These are phyloP conservation scores for Torulaspora indica DNA, from an alignment of 805 yeast genomes.

Conservation along the genomic window DNA sequence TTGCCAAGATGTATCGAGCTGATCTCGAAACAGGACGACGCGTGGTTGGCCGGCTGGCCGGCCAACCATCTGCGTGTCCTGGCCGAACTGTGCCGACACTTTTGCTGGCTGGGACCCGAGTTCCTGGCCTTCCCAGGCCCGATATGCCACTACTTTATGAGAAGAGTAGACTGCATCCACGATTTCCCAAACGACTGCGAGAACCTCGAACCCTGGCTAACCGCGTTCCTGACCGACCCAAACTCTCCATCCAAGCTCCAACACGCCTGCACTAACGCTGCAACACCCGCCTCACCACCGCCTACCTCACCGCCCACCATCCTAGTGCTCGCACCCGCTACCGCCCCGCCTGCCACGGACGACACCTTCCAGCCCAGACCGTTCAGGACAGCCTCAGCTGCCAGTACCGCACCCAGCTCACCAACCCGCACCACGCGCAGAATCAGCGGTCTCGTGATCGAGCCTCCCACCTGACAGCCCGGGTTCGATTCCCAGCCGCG, in stretches of 20 bases:
- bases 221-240: neutral
- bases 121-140: slow-evolving; percentile 4
- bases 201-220: slow-evolving; percentile 2
- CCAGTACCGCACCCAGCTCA: slow-evolving; percentile 7
- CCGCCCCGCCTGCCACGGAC: slow-evolving; percentile 1
- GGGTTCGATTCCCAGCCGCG: neutral
- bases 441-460: slow-evolving; percentile 7
- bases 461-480: neutral
- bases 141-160: slow-evolving; percentile 15
- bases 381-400: slow-evolving; percentile 20
- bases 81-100: slow-evolving; percentile 5
- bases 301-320: neutral
- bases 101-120: slow-evolving; percentile 2
- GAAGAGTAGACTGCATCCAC: slow-evolving; percentile 4
- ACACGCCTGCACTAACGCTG: too few relatives aligned
- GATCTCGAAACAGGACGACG: neutral
- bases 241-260: neutral
- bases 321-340: neutral
- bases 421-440: slow-evolving; percentile 5
- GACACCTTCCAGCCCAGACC: slow-evolving; percentile 24
- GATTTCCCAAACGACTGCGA: slow-evolving; percentile 1
- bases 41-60: slow-evolving; percentile 10
- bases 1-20: slow-evolving; percentile 13
- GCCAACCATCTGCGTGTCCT: slow-evolving; percentile 8
- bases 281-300: neutral